phyloP scores from a whole-genome alignment of 805 yeast species.

The Sungouiella thailandica region DNA sequence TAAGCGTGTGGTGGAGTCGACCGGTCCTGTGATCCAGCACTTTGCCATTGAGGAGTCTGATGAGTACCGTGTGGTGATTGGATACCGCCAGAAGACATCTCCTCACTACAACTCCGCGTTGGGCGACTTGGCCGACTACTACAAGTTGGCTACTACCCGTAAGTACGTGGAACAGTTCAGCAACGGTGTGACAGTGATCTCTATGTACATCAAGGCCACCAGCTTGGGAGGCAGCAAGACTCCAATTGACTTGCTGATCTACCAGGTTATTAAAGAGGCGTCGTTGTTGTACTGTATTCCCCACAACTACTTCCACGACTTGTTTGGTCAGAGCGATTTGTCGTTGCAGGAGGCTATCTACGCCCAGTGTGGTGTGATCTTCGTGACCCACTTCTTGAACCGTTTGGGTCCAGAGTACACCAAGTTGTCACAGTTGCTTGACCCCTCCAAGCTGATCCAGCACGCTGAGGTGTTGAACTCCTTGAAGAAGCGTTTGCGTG shows the following conservation, averaged over 20 bases:
- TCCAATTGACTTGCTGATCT: conserved; percentile 69
- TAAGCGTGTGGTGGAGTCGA: conserved; percentile 59
- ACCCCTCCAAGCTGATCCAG: conserved; percentile 53
- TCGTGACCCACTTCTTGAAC: conserved; percentile 91
- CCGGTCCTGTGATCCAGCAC: conserved; percentile 92
- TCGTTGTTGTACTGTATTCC: conserved; percentile 90
- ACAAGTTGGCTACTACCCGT: conserved; percentile 77
- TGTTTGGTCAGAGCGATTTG: conserved; percentile 69
- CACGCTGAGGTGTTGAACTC: conserved; percentile 73
- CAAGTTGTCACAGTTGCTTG: conserved; percentile 60
- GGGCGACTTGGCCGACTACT: conserved; percentile 81
- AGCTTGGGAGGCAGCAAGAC: conserved; percentile 20
- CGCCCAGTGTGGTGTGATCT: conserved; percentile 89
- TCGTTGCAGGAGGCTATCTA: conserved; percentile 93
- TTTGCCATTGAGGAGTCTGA: conserved; percentile 72
- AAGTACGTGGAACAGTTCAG: conserved; percentile 93
- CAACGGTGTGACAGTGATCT: conserved; percentile 80
- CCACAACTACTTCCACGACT: conserved; percentile 69
- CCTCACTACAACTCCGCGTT: conserved; percentile 85
- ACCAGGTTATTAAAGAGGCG: conserved; percentile 91
- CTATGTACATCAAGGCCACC: conserved; percentile 64
- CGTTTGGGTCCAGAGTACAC: conserved; percentile 88
- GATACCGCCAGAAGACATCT: conserved; percentile 78
- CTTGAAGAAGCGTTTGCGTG: conserved; percentile 83
- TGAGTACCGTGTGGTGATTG: conserved; percentile 85